These are phyloP conservation scores for Thraustochytrium sp. DNA, from an alignment of 352 stramenopile species.

Conservation along the genomic window DNA sequence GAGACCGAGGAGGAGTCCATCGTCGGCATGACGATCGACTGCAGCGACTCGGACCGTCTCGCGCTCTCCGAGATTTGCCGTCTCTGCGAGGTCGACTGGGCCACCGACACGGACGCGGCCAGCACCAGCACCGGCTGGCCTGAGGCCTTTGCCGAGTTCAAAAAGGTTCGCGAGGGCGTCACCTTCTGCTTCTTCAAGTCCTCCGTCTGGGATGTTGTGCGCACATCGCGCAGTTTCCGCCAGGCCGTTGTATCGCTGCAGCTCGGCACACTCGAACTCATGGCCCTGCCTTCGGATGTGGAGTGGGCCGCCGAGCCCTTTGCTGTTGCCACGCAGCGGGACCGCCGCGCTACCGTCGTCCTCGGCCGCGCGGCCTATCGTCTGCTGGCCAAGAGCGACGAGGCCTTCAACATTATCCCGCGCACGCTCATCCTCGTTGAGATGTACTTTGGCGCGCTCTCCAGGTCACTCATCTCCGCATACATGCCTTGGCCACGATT, in stretches of 20 bases:
- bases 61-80: background rate
- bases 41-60: background rate
- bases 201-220: background rate
- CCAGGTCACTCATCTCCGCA: background rate
- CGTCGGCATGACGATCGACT: background rate
- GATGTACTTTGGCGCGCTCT: slow-evolving; percentile 9
- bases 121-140: background rate
- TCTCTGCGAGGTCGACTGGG: slow-evolving; percentile 3
- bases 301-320: slow-evolving; percentile 12
- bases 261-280: background rate
- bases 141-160: background rate
- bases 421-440: background rate
- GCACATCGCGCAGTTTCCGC: background rate
- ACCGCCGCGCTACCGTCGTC: background rate
- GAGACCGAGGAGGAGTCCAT: slow-evolving; percentile 21
- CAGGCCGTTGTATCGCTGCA: background rate
- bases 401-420: background rate
- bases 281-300: background rate
- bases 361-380: background rate
- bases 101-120: background rate
- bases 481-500: slow-evolving; percentile 1
- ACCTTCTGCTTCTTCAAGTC: slow-evolving; percentile 26
- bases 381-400: background rate
- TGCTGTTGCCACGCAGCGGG: background rate
- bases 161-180: background rate